Evolutionary conservation across 225 moss, liverwort and hornwort species (phyloP).

Genomic region (Anthoceros angustus): DNA sequence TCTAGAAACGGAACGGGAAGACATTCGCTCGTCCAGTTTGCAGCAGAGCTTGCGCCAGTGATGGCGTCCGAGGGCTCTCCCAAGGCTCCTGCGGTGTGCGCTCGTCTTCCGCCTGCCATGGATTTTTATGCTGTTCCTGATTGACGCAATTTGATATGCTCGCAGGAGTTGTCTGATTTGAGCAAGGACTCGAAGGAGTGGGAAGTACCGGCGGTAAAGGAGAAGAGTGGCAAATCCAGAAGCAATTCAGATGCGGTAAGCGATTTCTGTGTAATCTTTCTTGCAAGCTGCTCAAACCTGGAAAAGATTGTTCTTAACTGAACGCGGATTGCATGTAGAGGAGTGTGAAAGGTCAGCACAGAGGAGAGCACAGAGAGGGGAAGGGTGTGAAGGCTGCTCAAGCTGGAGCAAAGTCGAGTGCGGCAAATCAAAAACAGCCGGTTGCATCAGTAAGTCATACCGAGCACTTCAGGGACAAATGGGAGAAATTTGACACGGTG

Average conservation of each 20-base stretch:
- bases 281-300: neutral
- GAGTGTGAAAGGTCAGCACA: neutral
- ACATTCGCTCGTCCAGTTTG: neutral
- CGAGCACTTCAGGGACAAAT: constrained; percentile 4
- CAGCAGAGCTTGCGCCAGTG: neutral
- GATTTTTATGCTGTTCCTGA: neutral
- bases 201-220: neutral
- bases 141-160: neutral
- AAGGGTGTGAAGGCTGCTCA: neutral
- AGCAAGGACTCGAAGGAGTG: neutral
- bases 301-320: neutral
- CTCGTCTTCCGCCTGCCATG: neutral
- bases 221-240: neutral
- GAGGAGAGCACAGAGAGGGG: neutral
- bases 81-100: neutral
- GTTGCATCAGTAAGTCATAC: constrained; percentile 1
- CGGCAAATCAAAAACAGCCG: neutral
- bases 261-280: neutral
- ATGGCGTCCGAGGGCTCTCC: constrained; percentile 1
- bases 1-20: too few species aligned
- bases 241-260: neutral
- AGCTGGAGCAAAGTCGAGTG: neutral
- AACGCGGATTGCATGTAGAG: neutral
- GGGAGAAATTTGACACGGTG: constrained; percentile 4
- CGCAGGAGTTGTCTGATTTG: neutral